Evolutionary conservation across 2,329 filamentous ascomycete species (phyloP), one percentile per base, ranked within the genome.

Genomic region (Lasiodiplodia sp.): DNA sequence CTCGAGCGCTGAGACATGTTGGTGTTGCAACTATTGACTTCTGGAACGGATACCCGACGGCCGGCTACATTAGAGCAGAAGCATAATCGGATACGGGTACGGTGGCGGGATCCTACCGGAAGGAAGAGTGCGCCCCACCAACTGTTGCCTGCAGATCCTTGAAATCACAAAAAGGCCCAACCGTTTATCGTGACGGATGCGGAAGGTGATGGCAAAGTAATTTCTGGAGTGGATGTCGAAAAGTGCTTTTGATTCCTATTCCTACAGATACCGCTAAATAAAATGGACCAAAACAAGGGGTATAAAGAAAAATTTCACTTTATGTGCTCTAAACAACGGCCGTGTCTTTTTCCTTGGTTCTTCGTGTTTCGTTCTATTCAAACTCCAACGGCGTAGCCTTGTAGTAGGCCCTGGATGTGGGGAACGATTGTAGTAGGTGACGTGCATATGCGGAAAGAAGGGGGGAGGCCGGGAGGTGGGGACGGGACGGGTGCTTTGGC

Each of bases 361-460:
- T 12, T 25, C 14, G 31, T 37, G n/a, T 6, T 37, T 57, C 34
- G 10, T 38, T 57, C 34, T 40, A 57, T 23, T 6, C 31, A 37
- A 53, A 25, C 18, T 14, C 34, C 44, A 47, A 14, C 18, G n/a
- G 8, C n/a, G n/a, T 21, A 21, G 44, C n/a, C 4, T 10, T 47
- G 55, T 47, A 23, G 25, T 37, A 10, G 23, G 53, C 38, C 34
- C 28, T 38, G 38, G 8, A 28, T 57, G 18, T 21, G 57, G 25
- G 57, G 57, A 28, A 60, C 34, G 23, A n/a, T 31, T 18, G 14
- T 60, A 47, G 44, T 16, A 28, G 34, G 57, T 60, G 57, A 60
- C 57, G 57, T 60, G 57, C 57, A 60, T 60, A 60, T 47, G 38
- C 44, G 23, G 57, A 60, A 60, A 23, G 18, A 57, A 34, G 55